A percentile compares a stretch with the other conserved stretches of the same genome.
phyloP scores from a whole-genome alignment of 805 yeast species.

The Zygoascus ofunaensis region DNA sequence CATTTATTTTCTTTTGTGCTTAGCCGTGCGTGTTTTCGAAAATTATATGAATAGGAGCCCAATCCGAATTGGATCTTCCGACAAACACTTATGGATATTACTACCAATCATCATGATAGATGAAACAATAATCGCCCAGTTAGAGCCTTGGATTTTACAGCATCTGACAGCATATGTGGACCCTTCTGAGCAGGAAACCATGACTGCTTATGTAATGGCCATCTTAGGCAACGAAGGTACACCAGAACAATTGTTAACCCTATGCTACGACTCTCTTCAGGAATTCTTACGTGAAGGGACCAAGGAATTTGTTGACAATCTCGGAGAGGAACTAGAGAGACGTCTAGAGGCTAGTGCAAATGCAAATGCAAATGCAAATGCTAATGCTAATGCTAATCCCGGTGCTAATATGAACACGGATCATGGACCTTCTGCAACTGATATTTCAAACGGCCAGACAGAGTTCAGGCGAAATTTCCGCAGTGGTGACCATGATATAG shows the following conservation, averaged over 20 bases:
- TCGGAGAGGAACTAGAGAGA: neutral
- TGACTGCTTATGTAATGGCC: constrained; percentile 39
- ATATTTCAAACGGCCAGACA: neutral
- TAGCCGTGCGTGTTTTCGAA: too few relatives aligned
- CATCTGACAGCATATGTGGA: too few relatives aligned
- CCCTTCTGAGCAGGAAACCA: too few relatives aligned
- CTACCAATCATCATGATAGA: constrained; percentile 15
- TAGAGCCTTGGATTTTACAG: constrained; percentile 19
- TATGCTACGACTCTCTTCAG: constrained; percentile 30
- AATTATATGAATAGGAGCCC: too few relatives aligned
- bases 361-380: neutral
- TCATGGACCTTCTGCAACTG: neutral
- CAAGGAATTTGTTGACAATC: constrained; percentile 25
- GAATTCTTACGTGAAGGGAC: constrained; percentile 34
- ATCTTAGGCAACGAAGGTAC: constrained; percentile 32
- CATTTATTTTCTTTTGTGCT: too few relatives aligned
- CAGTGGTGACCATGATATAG: too few relatives aligned
- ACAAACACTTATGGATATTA: too few relatives aligned
- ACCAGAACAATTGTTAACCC: constrained; percentile 26
- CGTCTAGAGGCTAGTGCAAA: neutral
- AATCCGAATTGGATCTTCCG: too few relatives aligned
- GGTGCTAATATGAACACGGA: too few relatives aligned
- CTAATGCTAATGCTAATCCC: too few relatives aligned
- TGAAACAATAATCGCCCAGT: constrained; percentile 9
- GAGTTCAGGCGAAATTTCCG: neutral